Base-by-base conservation (phyloP, 2,329 filamentous ascomycete species). In the Venturia effusa region DNA sequence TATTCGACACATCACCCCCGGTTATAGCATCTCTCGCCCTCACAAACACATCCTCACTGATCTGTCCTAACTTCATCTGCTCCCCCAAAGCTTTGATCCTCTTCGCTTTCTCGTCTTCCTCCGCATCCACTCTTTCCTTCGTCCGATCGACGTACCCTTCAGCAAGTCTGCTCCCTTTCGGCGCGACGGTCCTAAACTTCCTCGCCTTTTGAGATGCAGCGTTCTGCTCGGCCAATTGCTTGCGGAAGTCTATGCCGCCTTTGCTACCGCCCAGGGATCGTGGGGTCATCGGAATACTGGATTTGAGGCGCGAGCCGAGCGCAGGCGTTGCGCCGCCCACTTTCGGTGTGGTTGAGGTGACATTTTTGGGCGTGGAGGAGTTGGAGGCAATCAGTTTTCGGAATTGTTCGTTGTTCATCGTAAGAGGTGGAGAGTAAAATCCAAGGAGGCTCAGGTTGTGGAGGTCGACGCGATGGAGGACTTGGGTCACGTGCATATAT, bases 361-460 rank as follows among this genome's bases (percentile, higher is more conserved):
- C 76, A 72, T 1, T 81, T 75, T 3, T 78, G 81, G 68, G 84
- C 79, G 30, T 96, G 76, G 10, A 97, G 83, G 67, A 88, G 88
- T 64, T 93, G 88, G 71, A 32, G 61, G 30, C 59, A 27, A 96
- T 76, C 7, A 97, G 83, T 67, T 88, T 88, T 63, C 94, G 88
- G 71, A 99, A 99, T 71, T 97, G 90, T 54, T 92, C 85, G 80
- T 97, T 97, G 74, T 97, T 96, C 94, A 99, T 97, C 64, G 64
- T 67, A 5, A 22, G 41, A 22, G 13, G 8, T 45, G 41, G 41
- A 45, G n/a, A 45, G n/a, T 45, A 17, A 17, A 45, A n/a, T n/a
- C n/a, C n/a, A n/a, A n/a, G n/a, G n/a, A n/a, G n/a, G n/a, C n/a
- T 39, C 10, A 11, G 37, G 37, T 8, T 39, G 37, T 39, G 15